A percentile compares a stretch with the other conserved stretches of the same genome.
phyloP scores from a whole-genome alignment of 2,329 filamentous ascomycete genomes.

The Clonostachys chloroleuca region DNA sequence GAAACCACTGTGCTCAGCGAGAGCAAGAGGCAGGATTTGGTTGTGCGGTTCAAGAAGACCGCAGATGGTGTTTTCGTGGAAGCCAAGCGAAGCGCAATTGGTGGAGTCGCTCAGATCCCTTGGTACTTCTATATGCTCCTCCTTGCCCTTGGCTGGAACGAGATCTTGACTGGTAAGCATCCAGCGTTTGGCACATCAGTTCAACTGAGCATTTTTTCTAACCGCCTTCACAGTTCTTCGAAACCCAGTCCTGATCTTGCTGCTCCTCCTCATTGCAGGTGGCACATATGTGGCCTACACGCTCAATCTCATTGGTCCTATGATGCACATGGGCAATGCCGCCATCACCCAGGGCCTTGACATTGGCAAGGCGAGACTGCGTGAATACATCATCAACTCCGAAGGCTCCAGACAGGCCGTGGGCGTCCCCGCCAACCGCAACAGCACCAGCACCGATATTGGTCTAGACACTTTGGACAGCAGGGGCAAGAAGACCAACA shows the following conservation, averaged over 20 bases:
- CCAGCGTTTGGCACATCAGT: background rate
- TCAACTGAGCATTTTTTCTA: background rate
- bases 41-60: constrained; percentile 95
- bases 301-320: constrained; percentile 92
- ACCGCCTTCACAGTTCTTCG: constrained; percentile 63
- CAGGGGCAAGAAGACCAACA: constrained; percentile 43
- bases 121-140: constrained; percentile 91
- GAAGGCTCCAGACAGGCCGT: constrained; percentile 82
- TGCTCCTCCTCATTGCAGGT: constrained; percentile 71
- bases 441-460: constrained; percentile 40
- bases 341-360: constrained; percentile 82
- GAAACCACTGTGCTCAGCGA: constrained; percentile 95
- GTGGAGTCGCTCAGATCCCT: constrained; percentile 89
- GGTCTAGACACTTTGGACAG: constrained; percentile 58
- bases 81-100: constrained; percentile 94
- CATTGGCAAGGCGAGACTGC: constrained; percentile 85
- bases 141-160: constrained; percentile 95
- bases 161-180: constrained; percentile 81
- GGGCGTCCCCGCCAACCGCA: constrained; percentile 58
- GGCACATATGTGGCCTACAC: constrained; percentile 88
- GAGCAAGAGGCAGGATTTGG: constrained; percentile 84
- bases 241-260: constrained; percentile 89
- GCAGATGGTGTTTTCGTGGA: constrained; percentile 97
- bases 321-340: constrained; percentile 91
- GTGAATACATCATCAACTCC: constrained; percentile 85